Conservation (phyloP, 2,329 filamentous ascomycete species). For the Neonectria faginata region DNA sequence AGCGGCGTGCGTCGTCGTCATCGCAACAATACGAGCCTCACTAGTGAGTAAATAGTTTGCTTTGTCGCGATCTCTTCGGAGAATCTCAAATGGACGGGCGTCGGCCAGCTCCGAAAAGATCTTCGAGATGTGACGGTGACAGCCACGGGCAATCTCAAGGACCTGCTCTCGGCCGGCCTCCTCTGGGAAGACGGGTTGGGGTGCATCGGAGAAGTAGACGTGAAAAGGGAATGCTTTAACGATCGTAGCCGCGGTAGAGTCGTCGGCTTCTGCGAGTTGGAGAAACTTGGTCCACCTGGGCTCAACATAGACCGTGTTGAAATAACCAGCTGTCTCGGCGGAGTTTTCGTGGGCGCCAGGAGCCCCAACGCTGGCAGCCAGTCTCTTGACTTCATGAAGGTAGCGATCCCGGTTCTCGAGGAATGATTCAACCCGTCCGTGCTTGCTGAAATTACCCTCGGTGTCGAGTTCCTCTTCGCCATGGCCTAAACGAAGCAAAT, state of each 20-base stretch:
- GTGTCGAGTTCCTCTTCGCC: constrained; percentile 94
- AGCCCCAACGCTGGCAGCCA: constrained; percentile 86
- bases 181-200: constrained; percentile 83
- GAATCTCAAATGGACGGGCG: constrained; percentile 93
- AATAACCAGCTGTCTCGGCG: constrained; percentile 96
- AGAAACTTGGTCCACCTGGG: constrained; percentile 91
- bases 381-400: constrained; percentile 84
- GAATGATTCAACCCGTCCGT: constrained; percentile 94
- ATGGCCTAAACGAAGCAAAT: constrained; percentile 91
- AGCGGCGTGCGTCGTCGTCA: constrained; percentile 98
- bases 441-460: constrained; percentile 89
- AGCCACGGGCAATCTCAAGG: constrained; percentile 83
- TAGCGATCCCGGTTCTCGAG: constrained; percentile 85
- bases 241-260: constrained; percentile 70
- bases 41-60: constrained; percentile 95
- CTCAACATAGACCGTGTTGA: constrained; percentile 90
- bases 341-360: constrained; percentile 96
- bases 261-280: constrained; percentile 63
- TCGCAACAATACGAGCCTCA: constrained; percentile 96
- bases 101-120: constrained; percentile 94
- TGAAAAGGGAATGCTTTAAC: constrained; percentile 87
- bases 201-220: constrained; percentile 85
- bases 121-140: constrained; percentile 87
- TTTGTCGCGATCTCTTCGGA: constrained; percentile 89
- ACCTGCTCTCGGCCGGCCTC: constrained; percentile 73